A percentile compares a stretch with the other conserved stretches of the same genome.
Conservation (phyloP, 192 early-diverging fungal species). For the Chytriomyces confervae region DNA sequence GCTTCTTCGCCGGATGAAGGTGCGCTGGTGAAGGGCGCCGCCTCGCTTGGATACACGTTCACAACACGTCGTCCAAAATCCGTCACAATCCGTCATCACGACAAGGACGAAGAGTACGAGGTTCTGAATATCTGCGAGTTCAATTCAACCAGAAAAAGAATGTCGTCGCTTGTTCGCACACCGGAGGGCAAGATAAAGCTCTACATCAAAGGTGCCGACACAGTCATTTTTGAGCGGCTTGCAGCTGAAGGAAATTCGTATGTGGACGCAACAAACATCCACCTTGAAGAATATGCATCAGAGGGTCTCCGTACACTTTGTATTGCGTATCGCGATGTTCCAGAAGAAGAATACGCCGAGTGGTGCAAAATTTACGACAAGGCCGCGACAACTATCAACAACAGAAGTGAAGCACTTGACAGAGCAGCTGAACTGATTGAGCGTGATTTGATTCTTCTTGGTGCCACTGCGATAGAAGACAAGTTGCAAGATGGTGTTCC, state of each 20-base stretch:
- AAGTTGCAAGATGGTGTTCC: constrained; percentile 98
- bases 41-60: constrained; percentile 62
- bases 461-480: constrained; percentile 98
- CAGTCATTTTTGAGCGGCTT: constrained; percentile 92
- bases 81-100: constrained; percentile 53
- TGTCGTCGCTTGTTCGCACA: constrained; percentile 89
- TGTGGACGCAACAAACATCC: constrained; percentile 68
- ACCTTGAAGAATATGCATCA: constrained; percentile 80
- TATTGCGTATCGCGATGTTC: constrained; percentile 91
- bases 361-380: constrained; percentile 87
- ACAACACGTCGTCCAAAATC: constrained; percentile 60
- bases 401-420: constrained; percentile 86
- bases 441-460: constrained; percentile 86
- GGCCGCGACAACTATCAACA: constrained; percentile 84
- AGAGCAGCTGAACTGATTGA: constrained; percentile 96
- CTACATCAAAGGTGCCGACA: constrained; percentile 98
- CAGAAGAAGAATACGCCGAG: constrained; percentile 82
- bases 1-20: constrained; percentile 97
- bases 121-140: constrained; percentile 97
- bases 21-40: constrained; percentile 80
- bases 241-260: constrained; percentile 70
- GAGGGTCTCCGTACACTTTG: constrained; percentile 97
- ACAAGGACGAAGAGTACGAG: constrained; percentile 76
- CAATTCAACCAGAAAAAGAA: constrained; percentile 98
- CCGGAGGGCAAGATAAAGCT: constrained; percentile 84